Percentiles rank a stretch among this genome's conserved stretches.
These are phyloP conservation scores for Dactylellina cionopaga DNA, from an alignment of 2,329 filamentous ascomycete genomes.

Conservation along the genomic window DNA sequence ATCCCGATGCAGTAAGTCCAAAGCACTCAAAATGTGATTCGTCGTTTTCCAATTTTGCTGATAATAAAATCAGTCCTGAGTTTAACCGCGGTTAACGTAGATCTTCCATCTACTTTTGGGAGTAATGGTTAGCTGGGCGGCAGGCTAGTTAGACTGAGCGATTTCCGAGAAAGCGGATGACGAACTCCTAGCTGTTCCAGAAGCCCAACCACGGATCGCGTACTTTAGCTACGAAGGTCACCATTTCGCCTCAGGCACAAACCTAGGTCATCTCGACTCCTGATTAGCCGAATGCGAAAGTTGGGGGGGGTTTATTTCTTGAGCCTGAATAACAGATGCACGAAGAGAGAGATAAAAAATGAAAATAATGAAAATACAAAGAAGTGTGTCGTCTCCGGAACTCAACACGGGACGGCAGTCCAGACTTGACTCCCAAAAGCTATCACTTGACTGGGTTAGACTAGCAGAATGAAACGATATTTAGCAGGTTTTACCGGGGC, in stretches of 20 bases:
- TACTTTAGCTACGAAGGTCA: background rate
- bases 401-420: slow-evolving; percentile 47
- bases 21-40: slow-evolving; percentile 46
- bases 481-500: slow-evolving; percentile 48
- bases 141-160: slow-evolving; percentile 35
- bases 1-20: slow-evolving; percentile 41
- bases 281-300: slow-evolving; percentile 48
- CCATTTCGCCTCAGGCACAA: background rate
- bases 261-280: slow-evolving; percentile 20
- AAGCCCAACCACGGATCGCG: slow-evolving; percentile 43
- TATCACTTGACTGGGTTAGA: slow-evolving; percentile 45
- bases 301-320: slow-evolving; percentile 17
- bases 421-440: slow-evolving; percentile 35
- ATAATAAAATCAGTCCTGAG: slow-evolving; percentile 33
- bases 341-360: slow-evolving; percentile 3
- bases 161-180: slow-evolving; percentile 50
- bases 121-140: slow-evolving; percentile 25
- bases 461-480: slow-evolving; percentile 6
- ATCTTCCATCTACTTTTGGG: slow-evolving; percentile 33
- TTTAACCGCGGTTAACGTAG: slow-evolving; percentile 49
- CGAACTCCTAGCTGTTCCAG: slow-evolving; percentile 11
- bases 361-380: no score
- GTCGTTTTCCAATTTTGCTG: slow-evolving; percentile 36
- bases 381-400: slow-evolving; percentile 36
- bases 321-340: slow-evolving; percentile 37